Base-by-base conservation (phyloP, 176 grass and related monocot genomes). In the Eleusine indica region DNA sequence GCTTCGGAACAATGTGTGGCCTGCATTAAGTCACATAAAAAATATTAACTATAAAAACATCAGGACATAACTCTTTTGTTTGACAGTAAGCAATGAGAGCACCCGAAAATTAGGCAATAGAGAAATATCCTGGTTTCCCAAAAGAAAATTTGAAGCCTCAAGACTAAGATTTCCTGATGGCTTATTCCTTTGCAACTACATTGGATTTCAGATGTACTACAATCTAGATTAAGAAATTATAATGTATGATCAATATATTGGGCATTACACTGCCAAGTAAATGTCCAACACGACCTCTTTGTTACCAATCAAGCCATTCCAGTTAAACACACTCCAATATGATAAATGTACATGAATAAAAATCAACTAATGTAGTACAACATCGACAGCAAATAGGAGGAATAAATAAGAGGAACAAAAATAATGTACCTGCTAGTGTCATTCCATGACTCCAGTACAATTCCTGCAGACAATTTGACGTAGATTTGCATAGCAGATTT, bases 361-460 rank as follows among this genome's bases (percentile, higher is more conserved):
- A 32, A 72, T n/a, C 42, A 41, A 42, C 18, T 3, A 70, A 30
- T 30, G 61, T 13, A 47, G 2, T 39, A 74, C 3, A 14, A 32
- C 6, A 41, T 79, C 5, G 15, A 67, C 19, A 44, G 65, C 22
- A 80, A 57, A 35, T 67, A 48, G 30, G 49, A 60, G 12, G 57
- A 38, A 84, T 35, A 80, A 57, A 35, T 67, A 48, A 22, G 49
- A 60, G 12, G 57, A 38, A 84, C 14, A 18, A 61, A 80, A 77
- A 35, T 62, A 32, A 54, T 63, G 5, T 91, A 98, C 96, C 96
- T 94, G 89, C 79, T 98, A 83, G 66, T 93, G 75, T 91, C 93
- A 73, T 82, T 90, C 96, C 96, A 98, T 54, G 96, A 95, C 75
- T 98, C 96, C n/a, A 98, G 85, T 46, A 98, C 87, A 39, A 98